A percentile compares a stretch with the other conserved stretches of the same genome.
Conservation (phyloP, 1,139 yeast species). For the Pichia sp. region DNA sequence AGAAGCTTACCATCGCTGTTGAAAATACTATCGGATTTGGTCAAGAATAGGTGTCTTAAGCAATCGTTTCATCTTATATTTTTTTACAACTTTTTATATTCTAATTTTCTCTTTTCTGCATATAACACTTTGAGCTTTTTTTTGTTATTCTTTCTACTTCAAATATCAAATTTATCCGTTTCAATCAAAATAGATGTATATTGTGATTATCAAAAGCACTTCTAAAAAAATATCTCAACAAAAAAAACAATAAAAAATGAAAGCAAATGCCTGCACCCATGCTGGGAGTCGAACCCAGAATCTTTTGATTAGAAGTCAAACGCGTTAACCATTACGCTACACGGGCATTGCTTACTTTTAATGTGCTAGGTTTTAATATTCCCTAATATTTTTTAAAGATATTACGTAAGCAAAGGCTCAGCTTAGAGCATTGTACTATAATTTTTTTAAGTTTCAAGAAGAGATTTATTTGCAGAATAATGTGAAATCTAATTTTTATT, state of each 20-base stretch:
- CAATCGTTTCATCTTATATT: neutral
- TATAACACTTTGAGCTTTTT: neutral
- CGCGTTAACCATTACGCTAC: slow-evolving; percentile 15
- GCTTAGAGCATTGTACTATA: neutral
- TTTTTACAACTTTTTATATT: neutral
- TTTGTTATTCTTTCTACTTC: too few relatives aligned
- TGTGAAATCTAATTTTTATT: too few relatives aligned
- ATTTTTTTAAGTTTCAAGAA: too few relatives aligned
- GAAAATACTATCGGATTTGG: slow-evolving; percentile 76
- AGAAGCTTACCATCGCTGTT: slow-evolving; percentile 55
- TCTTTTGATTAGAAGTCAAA: slow-evolving; percentile 14
- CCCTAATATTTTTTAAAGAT: too few relatives aligned
- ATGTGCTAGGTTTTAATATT: neutral
- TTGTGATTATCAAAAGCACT: too few relatives aligned
- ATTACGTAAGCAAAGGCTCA: neutral
- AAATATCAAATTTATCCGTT: too few relatives aligned
- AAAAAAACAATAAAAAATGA: slow-evolving; percentile 1
- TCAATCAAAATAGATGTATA: too few relatives aligned
- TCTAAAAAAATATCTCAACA: too few relatives aligned
- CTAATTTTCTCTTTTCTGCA: neutral
- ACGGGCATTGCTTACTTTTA: slow-evolving; percentile 10
- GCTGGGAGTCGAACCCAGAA: slow-evolving; percentile 15
- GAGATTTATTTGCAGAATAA: too few relatives aligned
- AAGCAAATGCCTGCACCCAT: slow-evolving; percentile 13
- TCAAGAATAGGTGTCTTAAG: slow-evolving; percentile 51